Percentiles rank a stretch among this genome's conserved stretches.
Evolutionary conservation across 2,329 filamentous ascomycete species (phyloP).

Genomic region (Hansfordia pulvinata): DNA sequence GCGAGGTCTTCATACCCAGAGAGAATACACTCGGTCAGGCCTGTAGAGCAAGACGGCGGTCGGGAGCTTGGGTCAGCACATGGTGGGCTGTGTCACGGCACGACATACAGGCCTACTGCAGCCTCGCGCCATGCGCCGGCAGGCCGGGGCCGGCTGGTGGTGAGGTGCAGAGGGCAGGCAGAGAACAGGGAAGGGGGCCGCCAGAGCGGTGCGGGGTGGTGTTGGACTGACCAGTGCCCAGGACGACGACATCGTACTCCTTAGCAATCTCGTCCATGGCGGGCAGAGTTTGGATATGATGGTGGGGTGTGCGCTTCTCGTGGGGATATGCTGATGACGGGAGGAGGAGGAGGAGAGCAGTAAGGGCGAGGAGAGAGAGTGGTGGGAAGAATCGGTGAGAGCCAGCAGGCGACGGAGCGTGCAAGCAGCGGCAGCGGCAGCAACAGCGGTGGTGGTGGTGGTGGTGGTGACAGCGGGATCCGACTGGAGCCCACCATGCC

Average conservation of each 20-base stretch:
- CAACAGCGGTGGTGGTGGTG: too few relatives aligned
- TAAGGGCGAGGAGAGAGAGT: too few relatives aligned
- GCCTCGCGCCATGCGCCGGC: too few relatives aligned
- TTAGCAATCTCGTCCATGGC: slow-evolving; percentile 98
- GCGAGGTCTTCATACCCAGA: slow-evolving; percentile 56
- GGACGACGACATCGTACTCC: slow-evolving; percentile 97
- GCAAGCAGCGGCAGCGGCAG: too few relatives aligned
- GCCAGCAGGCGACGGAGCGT: too few relatives aligned
- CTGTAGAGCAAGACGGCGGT: slow-evolving; percentile 30
- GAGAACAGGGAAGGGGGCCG: slow-evolving; percentile 1
- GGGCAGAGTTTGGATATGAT: too few relatives aligned
- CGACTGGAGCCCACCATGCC: too few relatives aligned
- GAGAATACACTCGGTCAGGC: slow-evolving; percentile 96
- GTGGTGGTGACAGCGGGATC: too few relatives aligned
- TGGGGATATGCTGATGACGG: slow-evolving; percentile 6
- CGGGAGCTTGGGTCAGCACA: not conserved
- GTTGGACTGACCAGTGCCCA: slow-evolving; percentile 73
- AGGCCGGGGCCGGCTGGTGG: too few relatives aligned
- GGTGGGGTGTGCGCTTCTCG: slow-evolving; percentile 8
- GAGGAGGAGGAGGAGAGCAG: slow-evolving; percentile 2
- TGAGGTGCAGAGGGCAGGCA: too few relatives aligned
- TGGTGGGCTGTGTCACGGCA: not conserved
- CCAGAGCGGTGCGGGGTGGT: not conserved
- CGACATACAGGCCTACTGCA: too few relatives aligned
- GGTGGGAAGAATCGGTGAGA: too few relatives aligned